Evolutionary conservation across 2,329 filamentous ascomycete species (phyloP), one percentile per base, ranked within the genome.

Genomic region (Diaporthe sp.): DNA sequence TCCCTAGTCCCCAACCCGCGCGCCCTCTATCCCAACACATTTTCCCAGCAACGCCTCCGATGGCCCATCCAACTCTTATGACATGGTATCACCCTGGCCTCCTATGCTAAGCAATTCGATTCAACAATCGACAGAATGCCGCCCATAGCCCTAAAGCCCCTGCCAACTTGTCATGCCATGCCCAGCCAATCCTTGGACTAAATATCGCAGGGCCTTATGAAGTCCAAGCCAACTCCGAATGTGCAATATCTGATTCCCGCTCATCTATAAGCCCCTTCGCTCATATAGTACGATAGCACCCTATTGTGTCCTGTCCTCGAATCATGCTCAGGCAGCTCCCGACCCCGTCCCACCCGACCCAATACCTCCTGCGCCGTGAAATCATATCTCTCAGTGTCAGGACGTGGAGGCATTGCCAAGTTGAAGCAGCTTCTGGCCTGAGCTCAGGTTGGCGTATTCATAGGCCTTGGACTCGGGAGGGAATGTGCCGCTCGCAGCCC

Each of bases 401-500:
- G 44, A 51, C 22, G 63, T 6, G 10, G 63, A 70, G 25, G 42
- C 63, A 34, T 63, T 73, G n/a, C 71, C 75, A 13, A 90, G 81
- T 80, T 91, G 88, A 80, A 93, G 83, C 68, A 93, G 83, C 42
- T 88, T 86, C 81, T 93, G 89, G 51, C 91, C 91, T 49, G 88
- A 90, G 75, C 87, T 87, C 60, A 92, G 82, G 81, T 93, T 93
- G 77, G 91, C 91, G 79, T 91, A 92, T 77, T 91, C 89, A 80
- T 92, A 92, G 2, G 91, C 91, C 84, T 91, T 92, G 57, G 90
- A 92, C 77, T 94, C 94, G 17, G 92, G 91, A 2, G 95, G 95
- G 80, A 98, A 94, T 37, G 96, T 94, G 76, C 96, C 95, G 82
- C 96, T 96, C 77, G 93, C 93, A 37, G 95, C 92, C 93, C 96